Evolutionary conservation across 73 alveolate species (phyloP).

Genomic region (Paramecium octaurelia): DNA sequence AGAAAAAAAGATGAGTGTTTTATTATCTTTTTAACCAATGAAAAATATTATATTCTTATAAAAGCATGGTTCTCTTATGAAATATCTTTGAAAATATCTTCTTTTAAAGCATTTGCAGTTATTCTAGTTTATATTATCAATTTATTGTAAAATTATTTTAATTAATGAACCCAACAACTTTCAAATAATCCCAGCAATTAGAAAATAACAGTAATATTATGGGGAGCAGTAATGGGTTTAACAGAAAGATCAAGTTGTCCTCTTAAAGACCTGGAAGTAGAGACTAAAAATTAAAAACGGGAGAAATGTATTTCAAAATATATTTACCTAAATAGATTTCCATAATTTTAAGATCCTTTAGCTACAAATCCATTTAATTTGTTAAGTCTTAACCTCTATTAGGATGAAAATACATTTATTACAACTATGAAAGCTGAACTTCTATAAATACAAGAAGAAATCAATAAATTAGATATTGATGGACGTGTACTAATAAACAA

Average conservation of each 20-base stretch:
- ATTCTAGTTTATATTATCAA: background rate
- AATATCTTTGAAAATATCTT: too few relatives aligned
- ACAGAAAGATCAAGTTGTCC: background rate
- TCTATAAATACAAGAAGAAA: background rate
- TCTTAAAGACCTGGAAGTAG: slow-evolving; percentile 40
- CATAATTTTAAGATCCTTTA: slow-evolving; percentile 16
- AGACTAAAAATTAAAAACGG: slow-evolving; percentile 5
- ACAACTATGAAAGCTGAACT: slow-evolving; percentile 19
- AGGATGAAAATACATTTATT: slow-evolving; percentile 12
- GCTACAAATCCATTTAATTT: slow-evolving; percentile 6
- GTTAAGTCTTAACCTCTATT: background rate
- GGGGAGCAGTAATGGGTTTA: slow-evolving; percentile 12
- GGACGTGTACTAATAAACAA: background rate
- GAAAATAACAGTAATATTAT: slow-evolving; percentile 3
- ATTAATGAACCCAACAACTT: background rate
- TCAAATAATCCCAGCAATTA: background rate
- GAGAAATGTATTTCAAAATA: slow-evolving; percentile 26
- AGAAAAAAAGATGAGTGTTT: background rate
- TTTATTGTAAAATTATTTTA: background rate
- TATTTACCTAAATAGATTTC: background rate
- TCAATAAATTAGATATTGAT: slow-evolving; percentile 33
- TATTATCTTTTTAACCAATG: background rate
- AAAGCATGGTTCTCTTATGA: too few relatives aligned
- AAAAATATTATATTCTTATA: background rate
- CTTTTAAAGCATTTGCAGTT: too few relatives aligned